Evolutionary conservation across 2,329 filamentous ascomycete species (phyloP), one percentile per base, ranked within the genome.

Genomic region (Stromatinia cepivora): DNA sequence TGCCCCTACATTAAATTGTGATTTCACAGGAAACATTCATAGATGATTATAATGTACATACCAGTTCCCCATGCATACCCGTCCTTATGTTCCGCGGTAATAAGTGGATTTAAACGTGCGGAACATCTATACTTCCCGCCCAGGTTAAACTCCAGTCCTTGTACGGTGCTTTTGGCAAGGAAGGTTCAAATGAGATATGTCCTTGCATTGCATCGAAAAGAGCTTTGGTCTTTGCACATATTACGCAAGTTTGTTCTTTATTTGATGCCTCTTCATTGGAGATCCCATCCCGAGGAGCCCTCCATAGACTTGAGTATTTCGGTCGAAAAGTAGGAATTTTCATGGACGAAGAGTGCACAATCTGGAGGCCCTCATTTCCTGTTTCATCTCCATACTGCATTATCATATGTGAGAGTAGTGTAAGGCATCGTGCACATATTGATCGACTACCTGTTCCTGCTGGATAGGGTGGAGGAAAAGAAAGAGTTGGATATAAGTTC

Each of bases 361-460:
- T 53, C 25, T 53, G 52, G 20, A 53, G 25, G 25, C 15, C 31
- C 9, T 31, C 52, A 20, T 31, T 7, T 4, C 25, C 31, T 10
- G 52, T 53, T 53, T 25, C 52, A 53, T 53, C 25, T 53, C 52
- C 25, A 20, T 53, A 53, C 20, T 28, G 7, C 25, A 28, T 31
- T 31, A 53, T 53, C 52, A 53, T 31, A 31, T 53, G 52, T 4
- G 52, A 53, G 7, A 53, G 52, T 20, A 53, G 52, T 15, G 52
- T 53, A 10, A 53, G 52, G 25, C 52, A 53, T 53, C 52, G 52
- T 53, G 52, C 52, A 53, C 52, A 53, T 53, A 53, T 17, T 31
- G 52, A 53, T 53, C 52, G 52, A 10, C 25, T 53, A 28, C 52
- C 25, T 31, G 28, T 53, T 8, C 52, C 52, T 13, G 25, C 52